Conservation (phyloP, 768 basidiomycete genomes). For the Boletellus sp. region DNA sequence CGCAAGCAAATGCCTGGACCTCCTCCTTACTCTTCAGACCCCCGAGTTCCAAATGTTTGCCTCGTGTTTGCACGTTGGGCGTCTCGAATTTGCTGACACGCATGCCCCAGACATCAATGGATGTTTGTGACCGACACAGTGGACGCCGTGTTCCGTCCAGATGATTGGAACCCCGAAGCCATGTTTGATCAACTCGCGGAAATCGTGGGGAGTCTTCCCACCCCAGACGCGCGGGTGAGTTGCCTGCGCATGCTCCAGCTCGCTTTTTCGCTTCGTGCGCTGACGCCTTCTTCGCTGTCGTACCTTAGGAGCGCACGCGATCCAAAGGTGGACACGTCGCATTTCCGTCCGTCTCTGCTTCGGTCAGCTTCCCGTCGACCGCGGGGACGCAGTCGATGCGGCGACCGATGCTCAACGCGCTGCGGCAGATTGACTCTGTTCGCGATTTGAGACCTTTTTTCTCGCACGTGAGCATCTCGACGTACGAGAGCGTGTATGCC, state of each 20-base stretch:
- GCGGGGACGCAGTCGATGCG: conserved; percentile 53
- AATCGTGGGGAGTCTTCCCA: conserved; percentile 66
- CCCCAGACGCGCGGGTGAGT: conserved; percentile 32
- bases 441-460: conserved; percentile 89
- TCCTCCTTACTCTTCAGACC: conserved; percentile 88
- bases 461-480: conserved; percentile 79
- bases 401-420: conserved; percentile 62
- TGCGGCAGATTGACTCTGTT: conserved; percentile 79
- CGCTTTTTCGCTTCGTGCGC: not conserved
- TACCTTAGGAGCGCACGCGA: conserved; percentile 25
- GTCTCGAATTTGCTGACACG: conserved; percentile 3
- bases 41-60: conserved; percentile 95
- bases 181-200: conserved; percentile 91
- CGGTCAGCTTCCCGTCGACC: conserved; percentile 26
- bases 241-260: too few relatives aligned
- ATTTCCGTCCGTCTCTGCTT: conserved; percentile 20
- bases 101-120: conserved; percentile 79
- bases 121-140: conserved; percentile 97
- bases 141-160: conserved; percentile 87
- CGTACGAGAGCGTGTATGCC: conserved; percentile 88
- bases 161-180: conserved; percentile 78
- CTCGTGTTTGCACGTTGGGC: not conserved
- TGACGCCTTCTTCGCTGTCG: not conserved
- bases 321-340: conserved; percentile 19
- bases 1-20: conserved; percentile 91